These are phyloP conservation scores for Pestalotiopsis sp. DNA, from an alignment of 2,329 filamentous ascomycete species.

Conservation along the genomic window DNA sequence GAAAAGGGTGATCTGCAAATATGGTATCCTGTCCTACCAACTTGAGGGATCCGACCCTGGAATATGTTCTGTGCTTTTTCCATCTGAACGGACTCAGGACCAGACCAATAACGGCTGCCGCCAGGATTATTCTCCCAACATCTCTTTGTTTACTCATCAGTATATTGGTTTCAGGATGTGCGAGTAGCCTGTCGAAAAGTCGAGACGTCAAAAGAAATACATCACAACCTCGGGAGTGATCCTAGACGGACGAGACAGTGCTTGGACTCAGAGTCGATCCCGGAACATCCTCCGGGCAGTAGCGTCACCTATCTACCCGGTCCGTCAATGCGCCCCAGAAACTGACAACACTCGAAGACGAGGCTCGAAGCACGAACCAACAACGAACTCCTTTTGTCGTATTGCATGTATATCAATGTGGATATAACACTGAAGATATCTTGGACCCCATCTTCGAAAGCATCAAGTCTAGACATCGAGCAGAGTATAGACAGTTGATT, in stretches of 20 bases:
- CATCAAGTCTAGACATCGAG: no score
- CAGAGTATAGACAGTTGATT: no score
- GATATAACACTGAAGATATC: neutral
- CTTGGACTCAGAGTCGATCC: neutral
- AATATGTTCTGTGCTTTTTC: neutral
- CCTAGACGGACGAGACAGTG: neutral
- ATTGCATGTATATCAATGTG: neutral
- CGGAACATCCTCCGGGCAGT: neutral
- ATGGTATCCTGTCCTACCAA: neutral
- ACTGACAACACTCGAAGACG: neutral
- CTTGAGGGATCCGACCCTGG: neutral
- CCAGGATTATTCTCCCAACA: neutral
- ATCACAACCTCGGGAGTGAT: neutral
- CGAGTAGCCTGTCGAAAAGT: neutral
- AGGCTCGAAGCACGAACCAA: neutral
- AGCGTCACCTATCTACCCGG: neutral
- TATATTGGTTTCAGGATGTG: neutral
- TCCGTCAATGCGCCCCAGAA: neutral
- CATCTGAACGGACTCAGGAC: neutral
- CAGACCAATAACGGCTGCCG: neutral
- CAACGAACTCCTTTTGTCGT: neutral
- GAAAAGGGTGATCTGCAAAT: neutral
- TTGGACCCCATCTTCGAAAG: neutral
- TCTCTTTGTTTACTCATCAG: neutral
- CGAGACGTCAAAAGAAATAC: neutral